A percentile compares a stretch with the other conserved stretches of the same genome.
These are phyloP conservation scores for Lotus japonicus DNA, from an alignment of 306 rosid species.

Conservation along the genomic window DNA sequence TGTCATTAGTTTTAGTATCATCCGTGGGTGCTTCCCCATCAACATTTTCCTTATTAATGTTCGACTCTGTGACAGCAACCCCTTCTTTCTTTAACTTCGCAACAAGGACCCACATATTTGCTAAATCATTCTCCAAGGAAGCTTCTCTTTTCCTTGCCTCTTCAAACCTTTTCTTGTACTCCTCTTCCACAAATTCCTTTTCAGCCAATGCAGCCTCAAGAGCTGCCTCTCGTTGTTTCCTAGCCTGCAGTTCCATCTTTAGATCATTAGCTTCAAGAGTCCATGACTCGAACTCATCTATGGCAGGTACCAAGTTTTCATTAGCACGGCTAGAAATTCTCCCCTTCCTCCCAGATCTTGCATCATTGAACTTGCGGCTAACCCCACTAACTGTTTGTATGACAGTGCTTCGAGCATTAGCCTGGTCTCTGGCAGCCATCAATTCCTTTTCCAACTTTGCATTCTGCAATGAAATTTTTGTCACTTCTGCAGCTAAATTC, in stretches of 20 bases:
- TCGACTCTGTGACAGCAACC: conserved; percentile 44
- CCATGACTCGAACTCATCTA: conserved; percentile 72
- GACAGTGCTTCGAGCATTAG: conserved; percentile 41
- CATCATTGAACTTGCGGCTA: conserved; percentile 66
- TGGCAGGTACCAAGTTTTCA: conserved; percentile 41
- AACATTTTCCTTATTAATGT: conserved; percentile 34
- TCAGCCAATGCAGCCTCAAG: conserved; percentile 93
- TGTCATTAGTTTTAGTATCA: conserved; percentile 34
- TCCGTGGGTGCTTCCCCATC: conserved; percentile 29
- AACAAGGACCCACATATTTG: conserved; percentile 98
- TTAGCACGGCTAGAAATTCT: conserved; percentile 55
- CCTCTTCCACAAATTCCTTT: conserved; percentile 80
- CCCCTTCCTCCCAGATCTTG: conserved; percentile 73
- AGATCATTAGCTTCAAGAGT: conserved; percentile 68
- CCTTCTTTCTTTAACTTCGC: conserved; percentile 93
- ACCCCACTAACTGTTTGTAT: conserved; percentile 47
- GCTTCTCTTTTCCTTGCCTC: conserved; percentile 84
- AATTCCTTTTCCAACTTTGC: conserved; percentile 83
- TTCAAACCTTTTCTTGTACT: conserved; percentile 66
- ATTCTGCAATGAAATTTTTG: conserved; percentile 79
- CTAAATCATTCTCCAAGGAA: conserved; percentile 90
- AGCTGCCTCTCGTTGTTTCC: conserved; percentile 84
- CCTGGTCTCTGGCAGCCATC: conserved; percentile 69
- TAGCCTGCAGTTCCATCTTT: conserved; percentile 80
- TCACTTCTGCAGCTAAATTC: conserved; percentile 94